Base-by-base conservation (phyloP, 1,284 basidiomycete genomes). In the Puccinia polysora region DNA sequence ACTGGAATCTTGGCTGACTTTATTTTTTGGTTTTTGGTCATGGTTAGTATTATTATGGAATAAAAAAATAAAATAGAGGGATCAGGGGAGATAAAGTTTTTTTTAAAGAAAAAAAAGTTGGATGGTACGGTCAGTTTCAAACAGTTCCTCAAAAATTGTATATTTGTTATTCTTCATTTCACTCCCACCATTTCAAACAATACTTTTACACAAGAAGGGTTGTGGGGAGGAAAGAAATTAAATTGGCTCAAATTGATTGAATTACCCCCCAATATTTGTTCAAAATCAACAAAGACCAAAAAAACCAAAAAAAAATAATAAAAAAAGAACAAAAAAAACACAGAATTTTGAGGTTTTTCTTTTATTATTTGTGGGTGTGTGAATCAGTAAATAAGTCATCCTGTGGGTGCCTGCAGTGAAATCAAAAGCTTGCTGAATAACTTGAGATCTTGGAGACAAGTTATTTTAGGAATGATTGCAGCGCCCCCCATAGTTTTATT, bases 1-100 rank as follows among this genome's bases (percentile, higher is more conserved):
- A 82, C 58, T 94, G 86, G 78, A 97, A 98, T 78, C 92, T 89
- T 1, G 94, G 90, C 82, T 97, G 94, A 18, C 93, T 93, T 83
- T 60, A 43, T 43, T 60, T 59, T 40, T 7, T n/a, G 8, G 10
- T 7, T n/a, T 53, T 30, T 49, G 14, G 18, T 55, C 8, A 23
- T 18, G 4, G 36, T n/a, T 6, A 43, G 50, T 7, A n/a, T 15
- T 30, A 20, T 49, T 8, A 25, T 30, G 36, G 20, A 52, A 34
- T 23, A 71, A 18, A 36, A 45, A n/a, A 55, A n/a, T n/a, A n/a
- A 43, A 23, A 15, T 30, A 30, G 55, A n/a, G n/a, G n/a, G n/a
- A n/a, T n/a, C n/a, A n/a, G n/a, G n/a, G n/a, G 38, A 30, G 56
- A 45, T 43, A 15, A 40, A 40, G 47, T 30, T 28, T 4, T 63